Evolutionary conservation across 73 alveolate genomes (phyloP), one percentile per base, ranked within the genome.

Genomic region (Breviolum minutum): DNA sequence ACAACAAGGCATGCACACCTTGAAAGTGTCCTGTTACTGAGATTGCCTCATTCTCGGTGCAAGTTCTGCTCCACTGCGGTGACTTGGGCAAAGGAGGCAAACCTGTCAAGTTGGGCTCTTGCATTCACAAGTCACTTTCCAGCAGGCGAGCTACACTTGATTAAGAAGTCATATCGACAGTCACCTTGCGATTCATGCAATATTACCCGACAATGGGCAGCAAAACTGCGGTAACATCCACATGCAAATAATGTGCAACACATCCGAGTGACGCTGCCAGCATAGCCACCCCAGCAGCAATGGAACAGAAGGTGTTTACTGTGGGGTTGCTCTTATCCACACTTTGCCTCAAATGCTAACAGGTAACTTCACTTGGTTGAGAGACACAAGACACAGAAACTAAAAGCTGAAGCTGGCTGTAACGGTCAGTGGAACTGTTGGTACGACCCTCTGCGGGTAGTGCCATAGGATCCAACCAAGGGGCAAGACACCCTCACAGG

Each of bases 271-370:
- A 71, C 96, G 96, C 96, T 24, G 69, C 88, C 96, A 90, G 63
- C 96, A 90, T 77, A 6, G 96, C 82, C 19, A 90, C 74, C 7
- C 77, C 96, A 24, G 96, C 96, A 17, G 83, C 74, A 26, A 70
- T 24, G 76, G 83, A 30, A 24, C 96, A 90, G 77, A 90, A 90
- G 20, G 82, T 62, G 62, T 90, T 90, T 22, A 90, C 96, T 22
- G 54, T 73, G 40, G 66, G 76, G 83, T 90, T 90, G 96, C 96
- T 90, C 96, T 90, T 90, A 87, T 90, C 96, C 11, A 90, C 96
- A 63, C 96, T 90, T 29, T 90, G 83, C 96, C 96, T 90, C 16
- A 63, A 63, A 19, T 8, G 22, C 73, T 9, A 17, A 73, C 82
- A 73, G 20, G 77, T 2, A 68, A 22, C 77, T 68, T 22, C 17